Conservation (phyloP, 169 alveolate species). For the Plasmodium falciparum region DNA sequence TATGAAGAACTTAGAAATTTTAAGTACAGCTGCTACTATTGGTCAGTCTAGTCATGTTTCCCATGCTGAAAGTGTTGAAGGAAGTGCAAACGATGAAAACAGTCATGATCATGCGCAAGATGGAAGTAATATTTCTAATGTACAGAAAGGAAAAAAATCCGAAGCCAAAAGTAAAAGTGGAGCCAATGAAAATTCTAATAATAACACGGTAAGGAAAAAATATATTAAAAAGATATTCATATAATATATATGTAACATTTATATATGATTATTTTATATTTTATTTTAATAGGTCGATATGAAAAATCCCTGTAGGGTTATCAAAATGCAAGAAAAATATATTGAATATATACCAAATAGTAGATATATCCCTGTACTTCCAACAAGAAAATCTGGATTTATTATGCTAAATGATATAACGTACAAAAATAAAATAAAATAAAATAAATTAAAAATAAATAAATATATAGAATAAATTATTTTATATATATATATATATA, state of each 20-base stretch:
- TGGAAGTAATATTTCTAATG: constrained; percentile 45
- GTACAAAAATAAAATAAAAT: constrained; percentile 14
- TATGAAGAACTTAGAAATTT: constrained; percentile 78
- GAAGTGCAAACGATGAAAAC: constrained; percentile 72
- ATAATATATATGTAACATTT: neutral
- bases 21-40: constrained; percentile 86
- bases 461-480: neutral
- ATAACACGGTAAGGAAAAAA: constrained; percentile 22
- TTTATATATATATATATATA: neutral
- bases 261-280: constrained; percentile 78
- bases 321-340: constrained; percentile 90
- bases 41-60: constrained; percentile 87
- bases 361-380: constrained; percentile 92
- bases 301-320: constrained; percentile 94
- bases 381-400: constrained; percentile 89
- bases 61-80: constrained; percentile 78
- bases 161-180: constrained; percentile 79
- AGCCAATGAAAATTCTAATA: constrained; percentile 76
- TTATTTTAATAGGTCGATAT: constrained; percentile 74
- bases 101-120: constrained; percentile 82
- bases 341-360: constrained; percentile 83
- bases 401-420: constrained; percentile 87
- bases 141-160: constrained; percentile 76
- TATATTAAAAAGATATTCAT: neutral
- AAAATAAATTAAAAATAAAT: neutral